Evolutionary conservation across 2,329 filamentous ascomycete genomes (phyloP).

Genomic region (Pseudogymnoascus sp.): DNA sequence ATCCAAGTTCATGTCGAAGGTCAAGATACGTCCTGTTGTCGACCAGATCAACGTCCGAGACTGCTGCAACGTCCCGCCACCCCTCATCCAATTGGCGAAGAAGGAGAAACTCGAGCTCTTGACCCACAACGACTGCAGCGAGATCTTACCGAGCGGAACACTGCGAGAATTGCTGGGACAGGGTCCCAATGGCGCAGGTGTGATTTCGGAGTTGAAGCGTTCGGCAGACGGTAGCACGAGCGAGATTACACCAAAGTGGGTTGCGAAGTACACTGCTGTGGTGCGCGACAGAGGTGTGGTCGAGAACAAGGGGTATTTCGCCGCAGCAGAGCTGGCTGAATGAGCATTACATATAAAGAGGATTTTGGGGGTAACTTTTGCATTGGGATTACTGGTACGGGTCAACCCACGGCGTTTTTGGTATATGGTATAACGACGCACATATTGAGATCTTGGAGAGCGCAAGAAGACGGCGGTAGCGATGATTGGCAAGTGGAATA

Average conservation of each 20-base stretch:
- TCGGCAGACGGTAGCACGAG: constrained; percentile 53
- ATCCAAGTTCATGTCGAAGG: constrained; percentile 63
- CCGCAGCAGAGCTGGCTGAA: constrained; percentile 62
- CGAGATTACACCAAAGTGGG: constrained; percentile 83
- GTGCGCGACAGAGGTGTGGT: constrained; percentile 90
- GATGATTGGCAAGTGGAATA: not conserved
- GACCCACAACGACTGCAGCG: constrained; percentile 89
- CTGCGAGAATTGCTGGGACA: constrained; percentile 74
- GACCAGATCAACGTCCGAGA: constrained; percentile 95
- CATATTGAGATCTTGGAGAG: constrained; percentile 4
- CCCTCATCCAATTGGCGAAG: constrained; percentile 77
- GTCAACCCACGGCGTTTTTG: not conserved
- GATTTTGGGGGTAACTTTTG: constrained; percentile 15
- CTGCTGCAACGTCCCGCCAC: constrained; percentile 91
- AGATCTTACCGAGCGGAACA: constrained; percentile 81
- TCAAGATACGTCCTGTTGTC: constrained; percentile 67
- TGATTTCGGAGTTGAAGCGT: constrained; percentile 50
- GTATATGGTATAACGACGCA: constrained; percentile 1
- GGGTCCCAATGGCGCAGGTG: constrained; percentile 61
- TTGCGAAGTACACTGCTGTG: constrained; percentile 94
- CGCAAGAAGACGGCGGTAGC: not conserved
- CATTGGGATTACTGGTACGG: constrained; percentile 2
- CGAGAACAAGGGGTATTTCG: constrained; percentile 98
- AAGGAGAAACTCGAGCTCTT: constrained; percentile 75
- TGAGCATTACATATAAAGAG: constrained; percentile 14